Conservation (phyloP, 1,139 yeast genomes). For the Candida glucosophila region DNA sequence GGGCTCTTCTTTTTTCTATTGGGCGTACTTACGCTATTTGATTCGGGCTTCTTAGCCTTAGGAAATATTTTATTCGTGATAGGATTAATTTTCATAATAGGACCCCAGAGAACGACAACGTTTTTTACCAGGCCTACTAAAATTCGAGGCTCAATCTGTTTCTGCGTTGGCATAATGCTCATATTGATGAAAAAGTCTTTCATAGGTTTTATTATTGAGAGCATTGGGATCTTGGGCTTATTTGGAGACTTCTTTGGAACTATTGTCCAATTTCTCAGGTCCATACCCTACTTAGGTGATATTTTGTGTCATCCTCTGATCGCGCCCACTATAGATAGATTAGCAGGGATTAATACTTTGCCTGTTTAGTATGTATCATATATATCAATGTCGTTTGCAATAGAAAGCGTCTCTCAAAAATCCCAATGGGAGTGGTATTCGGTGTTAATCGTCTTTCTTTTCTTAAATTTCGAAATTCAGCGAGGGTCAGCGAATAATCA, state of each 20-base stretch:
- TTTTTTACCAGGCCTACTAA: conserved; percentile 86
- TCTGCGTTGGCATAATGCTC: conserved; percentile 63
- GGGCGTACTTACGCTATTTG: conserved; percentile 83
- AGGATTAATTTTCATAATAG: conserved; percentile 80
- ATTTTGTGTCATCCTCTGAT: conserved; percentile 69
- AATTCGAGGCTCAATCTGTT: conserved; percentile 77
- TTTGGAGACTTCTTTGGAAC: conserved; percentile 93
- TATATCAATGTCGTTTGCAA: too few relatives aligned
- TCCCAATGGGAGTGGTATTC: too few relatives aligned
- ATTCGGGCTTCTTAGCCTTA: conserved; percentile 79
- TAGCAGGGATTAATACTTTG: conserved; percentile 38
- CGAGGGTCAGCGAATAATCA: too few relatives aligned
- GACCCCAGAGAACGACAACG: conserved; percentile 72
- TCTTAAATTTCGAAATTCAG: too few relatives aligned
- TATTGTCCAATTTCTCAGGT: conserved; percentile 78
- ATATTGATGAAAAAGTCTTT: conserved; percentile 74
- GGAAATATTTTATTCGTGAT: conserved; percentile 78
- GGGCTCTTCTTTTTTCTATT: conserved; percentile 72
- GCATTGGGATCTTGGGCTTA: conserved; percentile 77
- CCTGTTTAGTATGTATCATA: conserved; percentile 32
- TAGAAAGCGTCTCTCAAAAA: too few relatives aligned
- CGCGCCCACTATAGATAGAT: conserved; percentile 59
- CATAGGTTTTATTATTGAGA: conserved; percentile 76
- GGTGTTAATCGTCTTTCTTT: too few relatives aligned
- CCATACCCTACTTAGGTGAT: conserved; percentile 85